Evolutionary conservation across 1,284 basidiomycete species (phyloP), one percentile per base, ranked within the genome.

Genomic region (Phenoliferia sp.): DNA sequence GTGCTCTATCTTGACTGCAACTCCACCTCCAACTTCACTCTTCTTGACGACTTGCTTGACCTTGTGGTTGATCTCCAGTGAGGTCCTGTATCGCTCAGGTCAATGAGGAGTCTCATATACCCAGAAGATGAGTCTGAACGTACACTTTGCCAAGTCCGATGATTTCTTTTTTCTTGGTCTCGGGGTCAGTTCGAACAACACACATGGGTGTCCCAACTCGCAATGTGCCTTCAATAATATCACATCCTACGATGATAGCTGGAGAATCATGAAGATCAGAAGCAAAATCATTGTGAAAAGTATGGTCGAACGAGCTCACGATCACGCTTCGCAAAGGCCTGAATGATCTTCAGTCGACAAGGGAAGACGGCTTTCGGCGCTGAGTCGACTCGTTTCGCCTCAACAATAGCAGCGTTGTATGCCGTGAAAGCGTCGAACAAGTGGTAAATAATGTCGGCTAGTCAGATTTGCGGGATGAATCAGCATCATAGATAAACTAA

Each of bases 401-500:
- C 96, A 71, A 85, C 84, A 65, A 99, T 93, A 80, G 94, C 90
- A 68, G 86, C 85, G 79, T 96, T 95, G 81, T 99, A 98, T n/a
- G 88, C 90, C 59, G 88, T 97, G 83, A 99, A 99, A 32, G 92
- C 88, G 78, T 99, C 96, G 80, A 99, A 98, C 66, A 99, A 82
- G 80, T 99, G 96, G 81, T 99, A 99, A 76, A 99, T 99, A 79
- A 99, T 98, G 77, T 94, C 92, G 73, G 93, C 93, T 90, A n/a
- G 77, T 19, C 57, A 44, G 1, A 10, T 15, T 50, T 62, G 63
- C 56, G 70, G 55, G 35, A 65, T 33, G 44, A 44, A 22, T 22
- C 12, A 22, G 15, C 15, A 22, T 64, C 39, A 44, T 35, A 59
- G 29, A 17, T 48, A 28, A 22, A 16, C 39, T 22, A 10, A 4